phyloP scores from a whole-genome alignment of 495 filamentous ascomycete species.

The Penicillium soppii region DNA sequence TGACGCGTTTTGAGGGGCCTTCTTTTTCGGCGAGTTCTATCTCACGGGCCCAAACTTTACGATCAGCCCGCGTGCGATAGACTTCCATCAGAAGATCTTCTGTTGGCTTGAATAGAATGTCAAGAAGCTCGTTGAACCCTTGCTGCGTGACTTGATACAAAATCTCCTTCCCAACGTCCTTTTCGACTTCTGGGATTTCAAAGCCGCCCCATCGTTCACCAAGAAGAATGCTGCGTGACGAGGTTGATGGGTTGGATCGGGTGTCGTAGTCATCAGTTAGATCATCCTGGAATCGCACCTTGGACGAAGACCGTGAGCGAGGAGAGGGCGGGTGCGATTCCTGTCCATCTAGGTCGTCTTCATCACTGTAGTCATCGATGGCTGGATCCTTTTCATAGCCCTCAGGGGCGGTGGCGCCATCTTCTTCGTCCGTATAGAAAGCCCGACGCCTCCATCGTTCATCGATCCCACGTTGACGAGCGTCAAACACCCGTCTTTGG shows the following conservation, averaged over 20 bases:
- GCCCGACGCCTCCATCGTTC: constrained; percentile 71
- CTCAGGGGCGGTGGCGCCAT: constrained; percentile 62
- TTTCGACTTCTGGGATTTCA: constrained; percentile 77
- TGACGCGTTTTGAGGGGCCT: constrained; percentile 17
- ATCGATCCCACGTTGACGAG: constrained; percentile 54
- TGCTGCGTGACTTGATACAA: constrained; percentile 88
- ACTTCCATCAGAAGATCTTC: constrained; percentile 76
- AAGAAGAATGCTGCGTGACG: constrained; percentile 70
- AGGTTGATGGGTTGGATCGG: constrained; percentile 75
- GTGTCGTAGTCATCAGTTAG: constrained; percentile 64
- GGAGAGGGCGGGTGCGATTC: constrained; percentile 54
- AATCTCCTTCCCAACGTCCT: constrained; percentile 81
- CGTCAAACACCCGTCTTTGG: constrained; percentile 37
- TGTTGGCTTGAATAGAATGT: constrained; percentile 75
- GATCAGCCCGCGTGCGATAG: constrained; percentile 59
- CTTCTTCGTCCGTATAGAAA: constrained; percentile 81
- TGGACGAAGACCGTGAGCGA: constrained; percentile 80
- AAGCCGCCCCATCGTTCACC: constrained; percentile 79
- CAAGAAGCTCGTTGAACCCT: constrained; percentile 87
- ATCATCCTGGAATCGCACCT: constrained; percentile 81
- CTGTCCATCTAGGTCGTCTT: constrained; percentile 35
- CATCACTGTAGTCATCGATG: constrained; percentile 38
- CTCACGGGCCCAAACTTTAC: constrained; percentile 54
- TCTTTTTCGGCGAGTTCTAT: constrained; percentile 47
- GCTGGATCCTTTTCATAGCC: constrained; percentile 66